Evolutionary conservation across 345 rosid species (phyloP).

Genomic region (Pistacia vera): DNA sequence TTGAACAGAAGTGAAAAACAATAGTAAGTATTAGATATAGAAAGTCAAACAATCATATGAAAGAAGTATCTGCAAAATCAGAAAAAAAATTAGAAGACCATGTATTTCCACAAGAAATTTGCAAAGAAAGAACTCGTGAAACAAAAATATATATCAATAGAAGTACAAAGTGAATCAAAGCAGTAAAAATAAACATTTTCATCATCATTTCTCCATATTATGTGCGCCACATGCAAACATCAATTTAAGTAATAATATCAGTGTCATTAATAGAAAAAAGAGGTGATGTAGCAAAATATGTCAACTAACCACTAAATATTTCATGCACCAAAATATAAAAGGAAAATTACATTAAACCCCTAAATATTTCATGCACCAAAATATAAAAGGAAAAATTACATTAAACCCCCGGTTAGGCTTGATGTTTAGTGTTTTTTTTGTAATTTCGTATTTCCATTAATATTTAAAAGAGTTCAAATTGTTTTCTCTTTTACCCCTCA

Average conservation of each 20-base stretch:
- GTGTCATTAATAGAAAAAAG: neutral
- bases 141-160: neutral
- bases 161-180: slow-evolving; percentile 3
- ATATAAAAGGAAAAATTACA: too few species aligned
- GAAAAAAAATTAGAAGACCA: neutral
- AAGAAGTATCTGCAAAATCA: neutral
- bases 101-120: slow-evolving; percentile 6
- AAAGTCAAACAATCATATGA: slow-evolving; percentile 10
- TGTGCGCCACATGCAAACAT: slow-evolving; percentile 6
- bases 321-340: too few species aligned
- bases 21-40: slow-evolving; percentile 12
- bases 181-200: neutral
- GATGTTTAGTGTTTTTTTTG: too few species aligned
- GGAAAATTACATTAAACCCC: too few species aligned
- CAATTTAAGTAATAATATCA: neutral
- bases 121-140: neutral
- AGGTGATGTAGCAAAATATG: neutral
- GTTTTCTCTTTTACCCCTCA: too few species aligned
- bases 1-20: slow-evolving; percentile 31
- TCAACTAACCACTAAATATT: neutral
- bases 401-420: too few species aligned
- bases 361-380: neutral
- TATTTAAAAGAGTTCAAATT: too few species aligned
- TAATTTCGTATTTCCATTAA: too few species aligned
- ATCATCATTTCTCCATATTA: neutral